A percentile compares a stretch with the other conserved stretches of the same genome.
These are phyloP conservation scores for Clitopilus hobsonii DNA, from an alignment of 768 basidiomycete genomes.

Conservation along the genomic window DNA sequence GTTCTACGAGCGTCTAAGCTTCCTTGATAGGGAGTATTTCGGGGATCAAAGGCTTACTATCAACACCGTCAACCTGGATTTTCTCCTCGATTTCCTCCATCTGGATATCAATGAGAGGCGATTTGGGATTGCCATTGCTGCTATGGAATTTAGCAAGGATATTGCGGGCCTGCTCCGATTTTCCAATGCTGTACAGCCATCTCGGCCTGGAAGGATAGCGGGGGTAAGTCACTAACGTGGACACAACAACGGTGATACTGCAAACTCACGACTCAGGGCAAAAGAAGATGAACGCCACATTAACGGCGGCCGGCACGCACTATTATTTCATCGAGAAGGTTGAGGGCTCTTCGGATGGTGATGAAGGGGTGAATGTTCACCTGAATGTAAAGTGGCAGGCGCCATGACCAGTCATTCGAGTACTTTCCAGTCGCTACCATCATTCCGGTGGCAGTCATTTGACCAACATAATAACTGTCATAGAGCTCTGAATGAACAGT, in stretches of 20 bases:
- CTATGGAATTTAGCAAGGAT: constrained; percentile 49
- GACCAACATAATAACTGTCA: constrained; percentile 45
- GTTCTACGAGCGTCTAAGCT: constrained; percentile 19
- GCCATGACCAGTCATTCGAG: constrained; percentile 39
- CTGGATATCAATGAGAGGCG: constrained; percentile 46
- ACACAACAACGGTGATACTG: no score
- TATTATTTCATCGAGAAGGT: constrained; percentile 14
- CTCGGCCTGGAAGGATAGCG: constrained; percentile 30
- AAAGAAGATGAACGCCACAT: constrained; percentile 39
- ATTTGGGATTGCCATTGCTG: constrained; percentile 36
- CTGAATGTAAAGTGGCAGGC: constrained; percentile 47
- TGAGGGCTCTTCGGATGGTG: not conserved
- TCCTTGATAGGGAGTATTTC: not conserved
- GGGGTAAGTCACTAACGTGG: no score
- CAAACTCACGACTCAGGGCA: constrained; percentile 45
- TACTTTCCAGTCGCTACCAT: constrained; percentile 46
- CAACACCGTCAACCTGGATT: constrained; percentile 39
- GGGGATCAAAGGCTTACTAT: constrained; percentile 28
- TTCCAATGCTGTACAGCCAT: constrained; percentile 48
- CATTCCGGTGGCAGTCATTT: constrained; percentile 52
- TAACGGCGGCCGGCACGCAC: constrained; percentile 41
- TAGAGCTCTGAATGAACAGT: not conserved
- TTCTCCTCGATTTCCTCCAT: constrained; percentile 51
- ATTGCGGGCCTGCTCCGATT: constrained; percentile 31
- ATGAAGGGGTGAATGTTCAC: constrained; percentile 15